phyloP scores from a whole-genome alignment of 495 filamentous ascomycete genomes.

The Penicillium silybi region DNA sequence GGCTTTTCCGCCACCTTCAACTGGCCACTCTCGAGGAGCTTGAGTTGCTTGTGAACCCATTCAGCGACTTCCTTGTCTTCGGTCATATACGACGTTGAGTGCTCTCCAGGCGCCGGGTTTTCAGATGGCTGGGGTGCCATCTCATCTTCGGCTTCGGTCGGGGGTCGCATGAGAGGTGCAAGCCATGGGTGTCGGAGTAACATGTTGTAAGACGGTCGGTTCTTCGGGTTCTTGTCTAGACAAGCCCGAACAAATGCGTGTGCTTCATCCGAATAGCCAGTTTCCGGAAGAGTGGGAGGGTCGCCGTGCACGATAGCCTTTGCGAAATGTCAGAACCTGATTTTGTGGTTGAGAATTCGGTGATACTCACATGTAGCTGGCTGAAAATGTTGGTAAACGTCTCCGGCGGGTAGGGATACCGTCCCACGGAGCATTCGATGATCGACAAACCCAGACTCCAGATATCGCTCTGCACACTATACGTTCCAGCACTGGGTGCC shows the following conservation, averaged over 20 bases:
- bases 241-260: slow-evolving; percentile 86
- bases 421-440: slow-evolving; percentile 93
- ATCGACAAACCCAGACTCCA: slow-evolving; percentile 94
- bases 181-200: slow-evolving; percentile 89
- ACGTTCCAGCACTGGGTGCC: slow-evolving; percentile 73
- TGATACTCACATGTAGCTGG: slow-evolving; percentile 81
- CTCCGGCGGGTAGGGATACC: slow-evolving; percentile 96
- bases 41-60: slow-evolving; percentile 76
- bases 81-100: slow-evolving; percentile 36
- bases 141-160: slow-evolving; percentile 71
- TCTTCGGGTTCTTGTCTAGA: slow-evolving; percentile 86
- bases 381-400: slow-evolving; percentile 99
- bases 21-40: slow-evolving; percentile 52
- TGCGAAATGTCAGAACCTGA: slow-evolving; percentile 14
- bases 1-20: slow-evolving; percentile 52
- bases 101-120: slow-evolving; percentile 37
- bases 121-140: slow-evolving; percentile 47
- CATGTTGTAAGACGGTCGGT: slow-evolving; percentile 86
- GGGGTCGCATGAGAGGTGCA: slow-evolving; percentile 72
- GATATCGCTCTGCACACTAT: slow-evolving; percentile 97
- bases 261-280: slow-evolving; percentile 73
- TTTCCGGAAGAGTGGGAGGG: slow-evolving; percentile 75
- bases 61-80: slow-evolving; percentile 75
- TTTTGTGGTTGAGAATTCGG: background rate
- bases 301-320: slow-evolving; percentile 97